Evolutionary conservation across 352 stramenopile species (phyloP), one percentile per base, ranked within the genome.

Genomic region (Blastocystis sp.): DNA sequence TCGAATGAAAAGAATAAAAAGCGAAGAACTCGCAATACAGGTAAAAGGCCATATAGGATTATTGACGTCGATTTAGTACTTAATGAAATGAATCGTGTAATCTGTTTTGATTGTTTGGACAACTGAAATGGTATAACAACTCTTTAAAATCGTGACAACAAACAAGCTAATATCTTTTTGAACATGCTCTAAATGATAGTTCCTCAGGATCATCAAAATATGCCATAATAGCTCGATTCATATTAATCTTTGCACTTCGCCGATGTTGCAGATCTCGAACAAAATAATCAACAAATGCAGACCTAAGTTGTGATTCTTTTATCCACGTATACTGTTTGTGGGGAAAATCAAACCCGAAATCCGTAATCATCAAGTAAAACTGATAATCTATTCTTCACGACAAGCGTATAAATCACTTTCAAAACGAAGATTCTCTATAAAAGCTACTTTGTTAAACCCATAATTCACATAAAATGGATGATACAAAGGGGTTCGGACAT

Each of bases 311-410:
- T 15, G 41, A 34, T 8, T 13, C 7, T 61, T 0, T n/a, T 7
- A 3, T 29, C 34, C 2, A 20, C 18, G 0, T 23, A 4, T 68
- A 84, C 73, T 68, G n/a, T n/a, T 50, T 50, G 68, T 84, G 73
- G 20, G 73, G 73, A 64, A 54, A 64, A 50, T 84, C 73, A 20
- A 84, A 84, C n/a, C 73, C 73, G 39, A 84, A 84, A 45, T 84
- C 73, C 34, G 73, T 53, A n/a, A 84, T 43, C 3, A 84, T 29
- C 50, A 84, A 37, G 23, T 84, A 47, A 26, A 84, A 84, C 29
- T 63, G 54, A 39, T 66, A 84, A 18, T 34, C 53, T 64, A 68
- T 26, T 6, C 29, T 29, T 84, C 37, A 64, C 5, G 8, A 53
- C 55, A 11, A 9, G 34, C 9, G 15, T 26, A 29, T 47, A 7